Evolutionary conservation across 2,329 filamentous ascomycete genomes (phyloP).

Genomic region (Trichoderma sp.): DNA sequence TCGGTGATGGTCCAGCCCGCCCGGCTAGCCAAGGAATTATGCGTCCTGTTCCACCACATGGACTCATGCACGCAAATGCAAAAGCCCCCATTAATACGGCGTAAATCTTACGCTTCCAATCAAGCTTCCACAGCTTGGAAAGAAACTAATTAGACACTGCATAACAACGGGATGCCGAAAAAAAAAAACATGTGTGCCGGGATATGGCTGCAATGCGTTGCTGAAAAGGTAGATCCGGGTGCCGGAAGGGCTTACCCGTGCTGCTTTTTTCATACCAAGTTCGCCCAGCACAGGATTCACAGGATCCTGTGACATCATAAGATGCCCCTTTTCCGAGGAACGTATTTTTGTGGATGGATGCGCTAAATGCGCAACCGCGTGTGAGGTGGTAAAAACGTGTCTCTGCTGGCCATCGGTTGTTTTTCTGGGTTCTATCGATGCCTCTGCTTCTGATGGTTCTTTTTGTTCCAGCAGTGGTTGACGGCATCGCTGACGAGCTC

Average conservation of each 20-base stretch:
- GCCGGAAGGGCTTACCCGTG: background rate
- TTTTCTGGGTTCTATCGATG: conserved; percentile 26
- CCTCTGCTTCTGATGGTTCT: conserved; percentile 41
- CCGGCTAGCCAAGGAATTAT: conserved; percentile 14
- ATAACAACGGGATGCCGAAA: background rate
- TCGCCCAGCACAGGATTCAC: conserved; percentile 26
- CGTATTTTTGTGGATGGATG: conserved; percentile 35
- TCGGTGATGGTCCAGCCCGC: conserved; percentile 5
- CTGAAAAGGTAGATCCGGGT: background rate
- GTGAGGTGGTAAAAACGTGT: conserved; percentile 26
- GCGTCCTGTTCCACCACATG: conserved; percentile 22
- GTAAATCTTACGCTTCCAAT: background rate
- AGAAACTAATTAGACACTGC: background rate
- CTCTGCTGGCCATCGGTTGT: conserved; percentile 17
- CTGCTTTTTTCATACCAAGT: conserved; percentile 1
- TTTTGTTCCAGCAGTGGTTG: conserved; percentile 52
- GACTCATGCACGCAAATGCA: conserved; percentile 14
- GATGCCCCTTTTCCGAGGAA: conserved; percentile 30
- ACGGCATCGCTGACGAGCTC: conserved; percentile 48
- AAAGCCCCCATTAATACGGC: conserved; percentile 15
- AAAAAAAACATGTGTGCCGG: conserved; percentile 11
- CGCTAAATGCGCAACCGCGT: conserved; percentile 20
- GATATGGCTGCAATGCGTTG: background rate
- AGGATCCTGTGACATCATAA: conserved; percentile 24
- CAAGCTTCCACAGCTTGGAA: background rate